Base-by-base conservation (phyloP, 495 filamentous ascomycete genomes). In the Tuber indicum region DNA sequence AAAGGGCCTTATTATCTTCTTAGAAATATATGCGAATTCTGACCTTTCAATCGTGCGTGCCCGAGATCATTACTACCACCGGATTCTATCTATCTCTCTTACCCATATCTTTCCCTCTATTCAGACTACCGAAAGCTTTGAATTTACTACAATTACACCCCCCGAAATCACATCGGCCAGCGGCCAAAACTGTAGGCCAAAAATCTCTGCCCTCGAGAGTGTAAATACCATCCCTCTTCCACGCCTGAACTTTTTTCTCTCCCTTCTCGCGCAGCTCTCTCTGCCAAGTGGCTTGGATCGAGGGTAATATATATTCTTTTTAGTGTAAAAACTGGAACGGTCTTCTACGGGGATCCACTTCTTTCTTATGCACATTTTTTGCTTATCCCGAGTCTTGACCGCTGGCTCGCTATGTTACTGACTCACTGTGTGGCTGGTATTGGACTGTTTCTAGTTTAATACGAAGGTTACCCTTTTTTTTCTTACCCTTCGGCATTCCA, bases 231-330 rank as follows among this genome's bases (percentile, higher is more conserved):
- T 26, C 58, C 12, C 58, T 5, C 39, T 41, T 26, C 58, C 26
- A 10, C n/a, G 26, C 5, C 52, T 62, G 14, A 0, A 7, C 1
- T 2, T 16, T 66, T 66, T 66, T 5, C 14, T 66, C 32, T 66
- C 14, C 58, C 36, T 66, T 36, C 58, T 66, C 36, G 26, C 84
- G 77, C 86, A 84, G 85, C 86, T 85, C 21, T 86, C 85, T 86
- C 86, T 87, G 89, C 90, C 90, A 90, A 90, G 90, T 91, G 90
- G 90, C 91, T 92, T 91, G 95, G 93, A 95, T 96, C 93, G 94
- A 94, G 93, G 94, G 92, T 96, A 95, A 93, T 96, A 97, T 66
- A 26, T 36, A 14, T 32, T 66, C 58, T 36, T 66, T 66, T 66
- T 26, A 66, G 58, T 66, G 58, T 66, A 66, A 66, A 66, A 66